These are phyloP conservation scores for Cajanus cajan DNA, from an alignment of 306 rosid species.

Conservation along the genomic window DNA sequence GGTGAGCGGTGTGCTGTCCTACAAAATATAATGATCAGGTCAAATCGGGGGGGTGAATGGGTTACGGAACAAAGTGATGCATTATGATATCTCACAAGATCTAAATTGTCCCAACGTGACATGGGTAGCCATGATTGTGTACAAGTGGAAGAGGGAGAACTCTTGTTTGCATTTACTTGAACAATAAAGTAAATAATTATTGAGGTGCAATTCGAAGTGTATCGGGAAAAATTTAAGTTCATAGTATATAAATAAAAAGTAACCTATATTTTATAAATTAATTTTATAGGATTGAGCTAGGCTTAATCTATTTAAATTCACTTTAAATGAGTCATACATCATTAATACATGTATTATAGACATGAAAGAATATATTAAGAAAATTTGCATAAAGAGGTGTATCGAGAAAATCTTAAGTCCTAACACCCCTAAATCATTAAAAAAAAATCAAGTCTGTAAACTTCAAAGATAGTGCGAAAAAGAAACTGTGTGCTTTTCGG, in stretches of 20 bases:
- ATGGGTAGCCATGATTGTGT: background rate
- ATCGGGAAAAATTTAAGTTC: too few relatives aligned
- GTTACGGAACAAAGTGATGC: slow-evolving; percentile 24
- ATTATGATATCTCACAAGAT: background rate
- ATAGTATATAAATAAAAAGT: too few relatives aligned
- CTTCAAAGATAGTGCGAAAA: background rate
- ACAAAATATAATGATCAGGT: background rate
- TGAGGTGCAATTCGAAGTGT: background rate
- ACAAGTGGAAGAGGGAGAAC: background rate
- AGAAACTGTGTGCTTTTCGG: background rate
- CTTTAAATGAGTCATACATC: too few relatives aligned
- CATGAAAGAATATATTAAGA: too few relatives aligned
- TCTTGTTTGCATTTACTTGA: background rate
- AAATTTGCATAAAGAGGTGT: too few relatives aligned
- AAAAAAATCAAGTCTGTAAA: too few relatives aligned
- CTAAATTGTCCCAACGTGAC: background rate
- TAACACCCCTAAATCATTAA: too few relatives aligned
- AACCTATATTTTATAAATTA: too few relatives aligned
- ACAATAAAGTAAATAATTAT: slow-evolving; percentile 16
- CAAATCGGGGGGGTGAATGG: background rate
- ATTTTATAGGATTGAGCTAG: too few relatives aligned
- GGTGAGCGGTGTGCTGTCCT: background rate
- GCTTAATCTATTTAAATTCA: too few relatives aligned
- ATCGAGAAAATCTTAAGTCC: too few relatives aligned
- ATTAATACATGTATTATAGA: too few relatives aligned